A percentile compares a stretch with the other conserved stretches of the same genome.
These are phyloP conservation scores for Mallotus japonicus DNA, from an alignment of 441 rosid genomes.

Conservation along the genomic window DNA sequence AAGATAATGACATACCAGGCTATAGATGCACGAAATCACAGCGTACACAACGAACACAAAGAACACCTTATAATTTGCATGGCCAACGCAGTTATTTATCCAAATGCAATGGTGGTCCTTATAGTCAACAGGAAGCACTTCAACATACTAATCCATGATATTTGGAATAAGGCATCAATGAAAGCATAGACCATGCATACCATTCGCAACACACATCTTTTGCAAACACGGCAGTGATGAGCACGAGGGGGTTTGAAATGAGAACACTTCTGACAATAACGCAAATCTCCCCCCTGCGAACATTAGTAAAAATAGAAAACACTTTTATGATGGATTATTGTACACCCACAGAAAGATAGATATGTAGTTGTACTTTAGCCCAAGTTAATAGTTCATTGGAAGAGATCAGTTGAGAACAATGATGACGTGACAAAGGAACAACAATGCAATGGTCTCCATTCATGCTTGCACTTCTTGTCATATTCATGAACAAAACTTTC, in stretches of 20 bases:
- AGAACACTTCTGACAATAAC: slow-evolving; percentile 89
- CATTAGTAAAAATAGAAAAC: slow-evolving; percentile 14
- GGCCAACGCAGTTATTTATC: slow-evolving; percentile 96
- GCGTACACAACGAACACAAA: slow-evolving; percentile 74
- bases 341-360: not conserved
- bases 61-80: slow-evolving; percentile 86
- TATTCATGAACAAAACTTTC: slow-evolving; percentile 9
- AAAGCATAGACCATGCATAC: slow-evolving; percentile 41
- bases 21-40: slow-evolving; percentile 61
- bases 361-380: not conserved
- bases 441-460: not conserved
- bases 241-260: slow-evolving; percentile 85
- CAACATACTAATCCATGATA: slow-evolving; percentile 28
- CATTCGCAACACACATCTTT: slow-evolving; percentile 87
- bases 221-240: slow-evolving; percentile 92
- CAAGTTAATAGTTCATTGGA: not conserved
- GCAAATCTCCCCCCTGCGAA: slow-evolving; percentile 81
- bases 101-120: slow-evolving; percentile 97
- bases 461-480: not conserved
- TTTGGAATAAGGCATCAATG: slow-evolving; percentile 18
- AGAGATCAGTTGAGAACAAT: not conserved
- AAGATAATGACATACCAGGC: slow-evolving; percentile 54
- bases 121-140: slow-evolving; percentile 41
- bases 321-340: not conserved
- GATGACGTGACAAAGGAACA: not conserved